Base-by-base conservation (phyloP, 2,329 filamentous ascomycete species). In the Clonostachys rhizophaga region DNA sequence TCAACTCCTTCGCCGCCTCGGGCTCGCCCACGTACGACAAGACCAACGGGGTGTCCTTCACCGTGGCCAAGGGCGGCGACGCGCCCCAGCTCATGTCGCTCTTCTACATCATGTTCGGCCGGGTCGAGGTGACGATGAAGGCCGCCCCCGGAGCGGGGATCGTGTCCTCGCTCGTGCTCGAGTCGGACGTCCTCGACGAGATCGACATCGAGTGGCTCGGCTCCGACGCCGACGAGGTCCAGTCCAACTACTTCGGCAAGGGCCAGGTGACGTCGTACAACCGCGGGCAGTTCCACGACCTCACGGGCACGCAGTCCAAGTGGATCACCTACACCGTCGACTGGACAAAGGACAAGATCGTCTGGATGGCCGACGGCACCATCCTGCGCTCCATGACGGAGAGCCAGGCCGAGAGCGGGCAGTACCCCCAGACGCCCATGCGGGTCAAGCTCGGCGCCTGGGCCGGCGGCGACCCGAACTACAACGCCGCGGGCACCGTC, bases 41-140 rank as follows among this genome's bases (percentile, higher is more conserved):
- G 10, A 12, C 45, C 24, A 79, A 91, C 62, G 94, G 94, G 49
- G 91, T 80, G 24, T 81, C 80, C 14, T 95, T 99, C 64, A 91
- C 89, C 24, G 85, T 99, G 45, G 69, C 81, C 45, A 72, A 84
- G 60, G 76, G 84, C 44, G 91, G 92, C 48, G 89, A 99, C 62
- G 81, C 90, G 4, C 94, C 94, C 0, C 87, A 92, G 64, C 81
- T 99, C 51, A 79, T 79, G 54, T 95, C 91, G 51, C 82, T 94
- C 59, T 97, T 95, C 81, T 97, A 96, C 76, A 96, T 99, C 72
- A 97, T 99, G 94, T 99, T 96, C 65, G 94, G 94, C 55, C 87
- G 86, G 53, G 88, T 96, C 61, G 87, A 95, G 54, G 81, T 91
- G 55, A 85, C 82, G 34, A 78, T 96, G 73, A 91, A 92, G 69